Percentiles rank a stretch among this genome's conserved stretches.
Evolutionary conservation across 495 filamentous ascomycete genomes (phyloP).

Genomic region (Aspergillus steynii): DNA sequence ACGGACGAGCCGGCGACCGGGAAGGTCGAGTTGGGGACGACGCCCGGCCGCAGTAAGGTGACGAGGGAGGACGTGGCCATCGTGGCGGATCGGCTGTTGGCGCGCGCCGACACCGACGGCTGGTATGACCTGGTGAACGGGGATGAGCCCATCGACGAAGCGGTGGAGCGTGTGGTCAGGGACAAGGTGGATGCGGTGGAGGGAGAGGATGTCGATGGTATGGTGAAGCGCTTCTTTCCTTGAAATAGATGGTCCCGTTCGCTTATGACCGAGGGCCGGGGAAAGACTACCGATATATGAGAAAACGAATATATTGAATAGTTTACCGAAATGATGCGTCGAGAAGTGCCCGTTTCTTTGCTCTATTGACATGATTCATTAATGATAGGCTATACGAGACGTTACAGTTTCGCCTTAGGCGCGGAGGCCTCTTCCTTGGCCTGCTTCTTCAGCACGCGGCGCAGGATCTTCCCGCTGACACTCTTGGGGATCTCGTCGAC

Average conservation of each 20-base stretch:
- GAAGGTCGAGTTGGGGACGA: constrained; percentile 65
- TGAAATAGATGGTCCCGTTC: constrained; percentile 6
- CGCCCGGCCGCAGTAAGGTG: constrained; percentile 53
- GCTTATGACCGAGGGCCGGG: neutral
- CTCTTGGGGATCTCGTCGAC: constrained; percentile 84
- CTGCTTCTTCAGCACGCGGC: constrained; percentile 62
- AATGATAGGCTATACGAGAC: neutral
- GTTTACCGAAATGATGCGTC: neutral
- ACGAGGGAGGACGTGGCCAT: constrained; percentile 70
- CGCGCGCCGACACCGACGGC: constrained; percentile 55
- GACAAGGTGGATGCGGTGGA: constrained; percentile 66
- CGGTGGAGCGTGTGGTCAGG: constrained; percentile 62
- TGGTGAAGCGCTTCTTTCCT: constrained; percentile 43
- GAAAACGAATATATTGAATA: neutral
- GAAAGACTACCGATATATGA: neutral
- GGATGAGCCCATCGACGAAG: constrained; percentile 58
- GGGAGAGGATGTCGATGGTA: constrained; percentile 61
- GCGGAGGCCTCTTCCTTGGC: constrained; percentile 47
- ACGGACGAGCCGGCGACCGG: constrained; percentile 58
- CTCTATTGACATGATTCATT: constrained; percentile 6
- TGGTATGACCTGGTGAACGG: constrained; percentile 64
- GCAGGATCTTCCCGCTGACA: constrained; percentile 83
- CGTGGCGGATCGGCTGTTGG: constrained; percentile 64
- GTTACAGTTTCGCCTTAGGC: constrained; percentile 46
- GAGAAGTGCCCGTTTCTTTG: neutral